These are phyloP conservation scores for Erythrobasidium hasegawianum DNA, from an alignment of 1,284 basidiomycete species.

Conservation along the genomic window DNA sequence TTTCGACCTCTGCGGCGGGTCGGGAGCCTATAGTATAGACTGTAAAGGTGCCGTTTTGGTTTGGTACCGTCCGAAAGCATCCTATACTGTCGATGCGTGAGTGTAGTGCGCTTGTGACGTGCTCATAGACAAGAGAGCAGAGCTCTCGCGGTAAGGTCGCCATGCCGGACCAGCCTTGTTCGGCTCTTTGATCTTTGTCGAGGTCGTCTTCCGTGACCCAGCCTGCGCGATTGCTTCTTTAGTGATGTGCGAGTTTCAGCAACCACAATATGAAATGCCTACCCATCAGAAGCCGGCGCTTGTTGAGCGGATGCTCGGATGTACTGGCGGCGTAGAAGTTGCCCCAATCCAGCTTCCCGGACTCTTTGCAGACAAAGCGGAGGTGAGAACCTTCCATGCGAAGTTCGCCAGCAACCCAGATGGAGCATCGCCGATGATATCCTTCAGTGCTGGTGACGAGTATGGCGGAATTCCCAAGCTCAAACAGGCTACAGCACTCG, in stretches of 20 bases:
- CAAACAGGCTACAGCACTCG: slow-evolving; percentile 14
- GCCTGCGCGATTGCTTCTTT: too few relatives aligned
- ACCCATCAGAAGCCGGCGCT: slow-evolving; percentile 8
- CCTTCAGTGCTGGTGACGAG: slow-evolving; percentile 15
- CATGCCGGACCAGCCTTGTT: slow-evolving; percentile 12
- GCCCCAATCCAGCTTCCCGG: slow-evolving; percentile 5
- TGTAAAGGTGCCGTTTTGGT: neutral
- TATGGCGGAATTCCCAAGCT: neutral
- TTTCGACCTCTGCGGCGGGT: neutral
- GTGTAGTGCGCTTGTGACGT: neutral
- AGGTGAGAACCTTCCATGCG: neutral
- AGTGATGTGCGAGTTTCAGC: too few relatives aligned
- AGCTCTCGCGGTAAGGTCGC: slow-evolving; percentile 7
- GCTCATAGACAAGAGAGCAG: neutral
- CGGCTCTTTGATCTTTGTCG: neutral
- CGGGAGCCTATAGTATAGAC: slow-evolving; percentile 2
- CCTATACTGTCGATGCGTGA: neutral
- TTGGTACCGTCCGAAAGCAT: neutral
- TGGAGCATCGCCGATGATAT: neutral
- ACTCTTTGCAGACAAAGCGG: neutral
- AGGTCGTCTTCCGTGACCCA: slow-evolving; percentile 14
- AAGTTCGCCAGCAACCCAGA: slow-evolving; percentile 6
- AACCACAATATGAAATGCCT: too few relatives aligned
- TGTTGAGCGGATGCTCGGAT: neutral
- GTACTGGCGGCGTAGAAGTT: slow-evolving; percentile 9